These are phyloP conservation scores for Danielozyma ontarioensis DNA, from an alignment of 805 yeast species.

Conservation along the genomic window DNA sequence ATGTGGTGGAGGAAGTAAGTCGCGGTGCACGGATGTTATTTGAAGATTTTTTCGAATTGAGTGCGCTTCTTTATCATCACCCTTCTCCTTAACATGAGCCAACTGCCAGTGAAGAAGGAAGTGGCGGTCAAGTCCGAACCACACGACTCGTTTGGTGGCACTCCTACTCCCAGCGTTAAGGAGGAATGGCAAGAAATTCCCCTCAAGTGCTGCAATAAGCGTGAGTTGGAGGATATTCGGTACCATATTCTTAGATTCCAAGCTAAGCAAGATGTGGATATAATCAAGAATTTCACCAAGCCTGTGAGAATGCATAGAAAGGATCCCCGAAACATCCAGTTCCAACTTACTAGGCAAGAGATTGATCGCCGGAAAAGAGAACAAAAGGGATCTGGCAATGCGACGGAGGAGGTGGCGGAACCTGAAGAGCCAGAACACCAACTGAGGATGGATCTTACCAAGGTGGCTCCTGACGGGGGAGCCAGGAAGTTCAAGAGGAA, in stretches of 20 bases:
- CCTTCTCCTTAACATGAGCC: constrained; percentile 19
- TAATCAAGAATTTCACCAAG: constrained; percentile 60
- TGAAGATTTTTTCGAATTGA: too few relatives aligned
- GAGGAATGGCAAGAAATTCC: constrained; percentile 48
- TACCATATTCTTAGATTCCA: constrained; percentile 82
- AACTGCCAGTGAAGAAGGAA: constrained; percentile 23
- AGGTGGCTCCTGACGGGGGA: constrained; percentile 90
- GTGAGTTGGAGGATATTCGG: constrained; percentile 67
- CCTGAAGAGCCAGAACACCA: constrained; percentile 15
- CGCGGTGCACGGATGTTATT: background rate
- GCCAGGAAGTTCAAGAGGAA: constrained; percentile 62
- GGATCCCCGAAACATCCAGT: constrained; percentile 88
- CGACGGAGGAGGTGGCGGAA: constrained; percentile 12
- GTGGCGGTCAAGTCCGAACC: constrained; percentile 21
- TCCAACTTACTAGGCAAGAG: constrained; percentile 74
- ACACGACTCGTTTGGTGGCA: constrained; percentile 1
- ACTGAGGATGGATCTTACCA: constrained; percentile 43
- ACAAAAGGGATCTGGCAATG: constrained; percentile 15
- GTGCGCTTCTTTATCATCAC: constrained; percentile 1
- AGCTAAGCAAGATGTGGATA: constrained; percentile 66
- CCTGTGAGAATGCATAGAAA: constrained; percentile 90
- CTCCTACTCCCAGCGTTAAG: background rate
- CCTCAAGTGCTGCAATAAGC: constrained; percentile 65
- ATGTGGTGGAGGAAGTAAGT: too few relatives aligned
- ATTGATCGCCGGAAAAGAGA: constrained; percentile 50